Evolutionary conservation across 139 green algal species (phyloP).

Genomic region (Pseudopediastrum boryanum): DNA sequence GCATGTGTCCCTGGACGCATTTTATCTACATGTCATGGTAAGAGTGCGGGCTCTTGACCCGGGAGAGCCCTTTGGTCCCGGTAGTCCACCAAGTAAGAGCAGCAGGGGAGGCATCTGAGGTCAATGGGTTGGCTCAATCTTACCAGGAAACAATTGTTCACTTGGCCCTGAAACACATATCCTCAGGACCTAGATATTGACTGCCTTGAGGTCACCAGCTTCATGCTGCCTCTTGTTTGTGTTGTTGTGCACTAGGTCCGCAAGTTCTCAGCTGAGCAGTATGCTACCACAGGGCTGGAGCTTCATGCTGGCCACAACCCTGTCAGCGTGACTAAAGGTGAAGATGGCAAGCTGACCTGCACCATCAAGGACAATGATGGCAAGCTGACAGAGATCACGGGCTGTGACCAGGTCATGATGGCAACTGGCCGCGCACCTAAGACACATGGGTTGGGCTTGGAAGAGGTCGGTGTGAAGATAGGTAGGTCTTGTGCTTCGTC

Average conservation of each 20-base stretch:
- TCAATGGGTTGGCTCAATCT: no score
- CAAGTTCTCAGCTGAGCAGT: conserved; percentile 70
- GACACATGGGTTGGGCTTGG: conserved; percentile 71
- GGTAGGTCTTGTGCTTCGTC: conserved; percentile 33
- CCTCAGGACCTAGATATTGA: no score
- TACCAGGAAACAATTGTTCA: no score
- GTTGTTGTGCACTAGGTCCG: conserved; percentile 40
- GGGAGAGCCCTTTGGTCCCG: no score
- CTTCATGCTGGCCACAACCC: conserved; percentile 64
- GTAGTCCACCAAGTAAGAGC: no score
- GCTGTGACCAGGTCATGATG: conserved; percentile 82
- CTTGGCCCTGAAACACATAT: no score
- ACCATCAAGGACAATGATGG: conserved; percentile 52
- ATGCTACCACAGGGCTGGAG: conserved; percentile 55
- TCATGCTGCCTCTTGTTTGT: conserved; percentile 1
- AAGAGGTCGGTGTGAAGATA: conserved; percentile 76
- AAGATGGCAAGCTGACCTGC: conserved; percentile 45
- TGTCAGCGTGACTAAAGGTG: conserved; percentile 48
- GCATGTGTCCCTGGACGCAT: no score
- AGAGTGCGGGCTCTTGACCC: no score
- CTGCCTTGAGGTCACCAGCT: no score
- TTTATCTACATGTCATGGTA: no score
- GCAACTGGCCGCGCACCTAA: conserved; percentile 88
- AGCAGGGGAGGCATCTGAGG: no score
- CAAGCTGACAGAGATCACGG: conserved; percentile 41